phyloP scores from a whole-genome alignment of 371 early-diverging fungal species.

The Thermomucor indicae-seudaticae region DNA sequence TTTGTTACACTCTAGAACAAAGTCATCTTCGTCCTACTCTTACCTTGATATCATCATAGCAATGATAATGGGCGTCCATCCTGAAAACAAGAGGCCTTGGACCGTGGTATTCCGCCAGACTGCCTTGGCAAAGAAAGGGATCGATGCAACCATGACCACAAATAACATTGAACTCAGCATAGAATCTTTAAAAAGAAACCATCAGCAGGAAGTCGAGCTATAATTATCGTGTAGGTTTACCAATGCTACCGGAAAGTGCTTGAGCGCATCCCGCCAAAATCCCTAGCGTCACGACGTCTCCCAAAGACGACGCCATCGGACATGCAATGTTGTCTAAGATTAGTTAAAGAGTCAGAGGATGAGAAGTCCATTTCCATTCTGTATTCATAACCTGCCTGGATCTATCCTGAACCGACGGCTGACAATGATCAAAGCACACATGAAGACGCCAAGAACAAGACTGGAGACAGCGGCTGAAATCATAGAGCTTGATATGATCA shows the following conservation, averaged over 20 bases:
- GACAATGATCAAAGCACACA: constrained; percentile 66
- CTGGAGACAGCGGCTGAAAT: constrained; percentile 73
- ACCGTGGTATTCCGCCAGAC: constrained; percentile 62
- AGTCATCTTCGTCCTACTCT: not conserved
- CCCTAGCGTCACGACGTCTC: constrained; percentile 70
- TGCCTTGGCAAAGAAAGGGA: constrained; percentile 52
- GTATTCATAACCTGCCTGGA: constrained; percentile 59
- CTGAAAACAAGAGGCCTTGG: constrained; percentile 60
- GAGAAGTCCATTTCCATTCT: too few species aligned
- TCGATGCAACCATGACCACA: constrained; percentile 40
- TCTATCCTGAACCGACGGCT: constrained; percentile 66
- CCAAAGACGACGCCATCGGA: constrained; percentile 69
- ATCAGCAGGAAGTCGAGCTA: not conserved
- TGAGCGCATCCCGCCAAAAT: constrained; percentile 59
- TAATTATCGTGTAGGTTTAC: constrained; percentile 22
- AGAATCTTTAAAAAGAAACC: constrained; percentile 26
- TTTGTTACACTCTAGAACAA: not conserved
- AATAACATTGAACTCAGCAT: constrained; percentile 44
- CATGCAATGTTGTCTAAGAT: constrained; percentile 61
- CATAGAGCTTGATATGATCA: constrained; percentile 70
- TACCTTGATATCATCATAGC: constrained; percentile 78
- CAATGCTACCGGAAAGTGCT: constrained; percentile 34
- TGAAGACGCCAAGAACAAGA: constrained; percentile 69
- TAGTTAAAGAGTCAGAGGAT: too few species aligned
- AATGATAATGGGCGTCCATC: constrained; percentile 76